These are phyloP conservation scores for Cercospora citrullina DNA, from an alignment of 2,329 filamentous ascomycete species.

Conservation along the genomic window DNA sequence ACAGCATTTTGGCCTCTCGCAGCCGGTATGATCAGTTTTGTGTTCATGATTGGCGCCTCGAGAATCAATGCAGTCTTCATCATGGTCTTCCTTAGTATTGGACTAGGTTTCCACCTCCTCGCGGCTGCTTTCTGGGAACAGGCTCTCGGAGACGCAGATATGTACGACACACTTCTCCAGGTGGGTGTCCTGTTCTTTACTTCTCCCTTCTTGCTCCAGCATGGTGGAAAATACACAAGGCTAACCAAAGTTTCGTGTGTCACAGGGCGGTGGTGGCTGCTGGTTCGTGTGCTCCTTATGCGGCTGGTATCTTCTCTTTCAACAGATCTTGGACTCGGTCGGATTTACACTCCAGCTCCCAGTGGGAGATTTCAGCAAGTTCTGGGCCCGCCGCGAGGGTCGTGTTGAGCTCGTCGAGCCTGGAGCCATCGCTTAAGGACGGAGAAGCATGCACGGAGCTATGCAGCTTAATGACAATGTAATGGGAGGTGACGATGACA, in stretches of 20 bases:
- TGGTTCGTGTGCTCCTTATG: slow-evolving; percentile 21
- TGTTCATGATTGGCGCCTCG: slow-evolving; percentile 21
- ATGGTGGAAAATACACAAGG: no score
- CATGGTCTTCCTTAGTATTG: slow-evolving; percentile 21
- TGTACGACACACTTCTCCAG: slow-evolving; percentile 6
- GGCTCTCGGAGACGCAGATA: slow-evolving; percentile 12
- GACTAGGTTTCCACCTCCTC: slow-evolving; percentile 17
- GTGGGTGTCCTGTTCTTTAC: no score
- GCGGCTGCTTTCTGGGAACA: slow-evolving; percentile 19
- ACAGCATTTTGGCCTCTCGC: slow-evolving; percentile 16
- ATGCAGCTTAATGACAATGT: neutral
- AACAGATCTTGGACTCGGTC: slow-evolving; percentile 18
- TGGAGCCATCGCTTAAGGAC: neutral
- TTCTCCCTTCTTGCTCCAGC: no score
- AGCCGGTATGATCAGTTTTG: slow-evolving; percentile 16
- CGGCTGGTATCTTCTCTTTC: slow-evolving; percentile 43
- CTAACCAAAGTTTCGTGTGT: no score
- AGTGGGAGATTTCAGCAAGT: slow-evolving; percentile 23
- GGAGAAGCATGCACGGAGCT: neutral
- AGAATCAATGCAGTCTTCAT: slow-evolving; percentile 19
- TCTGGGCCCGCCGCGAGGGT: slow-evolving; percentile 9
- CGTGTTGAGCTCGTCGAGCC: neutral
- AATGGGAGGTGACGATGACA: neutral
- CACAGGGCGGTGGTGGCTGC: slow-evolving; percentile 11
- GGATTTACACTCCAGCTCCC: slow-evolving; percentile 20